Percentiles rank a stretch among this genome's conserved stretches.
phyloP scores from a whole-genome alignment of 129 eudicot genomes.

The Pittosporum tobira region DNA sequence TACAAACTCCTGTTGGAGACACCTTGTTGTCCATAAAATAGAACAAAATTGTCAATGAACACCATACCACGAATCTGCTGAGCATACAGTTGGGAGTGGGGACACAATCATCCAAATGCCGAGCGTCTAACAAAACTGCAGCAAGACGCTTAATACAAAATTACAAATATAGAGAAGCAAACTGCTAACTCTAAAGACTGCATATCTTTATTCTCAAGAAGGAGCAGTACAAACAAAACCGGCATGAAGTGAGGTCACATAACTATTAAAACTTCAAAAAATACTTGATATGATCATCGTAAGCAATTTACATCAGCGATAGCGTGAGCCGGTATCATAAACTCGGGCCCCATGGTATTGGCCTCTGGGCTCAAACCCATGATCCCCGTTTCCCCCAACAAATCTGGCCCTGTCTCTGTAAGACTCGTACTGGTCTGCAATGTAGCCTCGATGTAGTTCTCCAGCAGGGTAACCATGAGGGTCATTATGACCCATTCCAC shows the following conservation, averaged over 20 bases:
- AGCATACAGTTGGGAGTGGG: background rate
- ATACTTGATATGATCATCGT: background rate
- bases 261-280: background rate
- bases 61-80: background rate
- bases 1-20: too few relatives aligned
- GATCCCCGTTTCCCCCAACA: slow-evolving; percentile 28
- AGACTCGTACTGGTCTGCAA: slow-evolving; percentile 29
- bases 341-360: slow-evolving; percentile 46
- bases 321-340: slow-evolving; percentile 36
- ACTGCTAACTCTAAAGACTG: background rate
- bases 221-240: background rate
- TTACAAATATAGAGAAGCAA: too few relatives aligned
- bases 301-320: slow-evolving; percentile 16
- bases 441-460: slow-evolving; percentile 33
- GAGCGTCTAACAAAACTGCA: background rate
- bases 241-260: background rate
- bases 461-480: slow-evolving; percentile 29
- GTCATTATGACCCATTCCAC: slow-evolving; percentile 22
- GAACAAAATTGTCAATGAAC: too few relatives aligned
- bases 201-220: background rate
- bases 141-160: background rate
- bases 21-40: too few relatives aligned
- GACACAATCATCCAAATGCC: background rate
- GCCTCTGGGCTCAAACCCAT: slow-evolving; percentile 36
- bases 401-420: slow-evolving; percentile 36